Percentiles rank a stretch among this genome's conserved stretches.
These are phyloP conservation scores for Mucor saturninus DNA, from an alignment of 371 early-diverging fungal genomes.

Conservation along the genomic window DNA sequence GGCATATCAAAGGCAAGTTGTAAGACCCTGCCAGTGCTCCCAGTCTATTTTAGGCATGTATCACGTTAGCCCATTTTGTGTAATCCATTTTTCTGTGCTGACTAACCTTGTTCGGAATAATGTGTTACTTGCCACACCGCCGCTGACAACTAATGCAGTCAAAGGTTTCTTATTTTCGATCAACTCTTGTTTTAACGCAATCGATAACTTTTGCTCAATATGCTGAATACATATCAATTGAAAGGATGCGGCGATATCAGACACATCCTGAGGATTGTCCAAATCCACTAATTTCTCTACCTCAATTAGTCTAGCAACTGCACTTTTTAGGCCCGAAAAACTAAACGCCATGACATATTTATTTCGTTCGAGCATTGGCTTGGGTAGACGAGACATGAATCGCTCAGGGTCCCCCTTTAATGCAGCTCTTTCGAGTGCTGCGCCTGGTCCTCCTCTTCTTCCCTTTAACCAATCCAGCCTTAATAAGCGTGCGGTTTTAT, in stretches of 20 bases:
- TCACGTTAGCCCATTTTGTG: not conserved
- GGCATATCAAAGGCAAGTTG: slow-evolving; percentile 66
- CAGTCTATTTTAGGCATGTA: slow-evolving; percentile 26
- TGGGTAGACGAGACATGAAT: slow-evolving; percentile 57
- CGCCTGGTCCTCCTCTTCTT: slow-evolving; percentile 77
- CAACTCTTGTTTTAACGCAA: slow-evolving; percentile 61
- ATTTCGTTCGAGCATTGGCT: slow-evolving; percentile 68
- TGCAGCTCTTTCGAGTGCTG: slow-evolving; percentile 76
- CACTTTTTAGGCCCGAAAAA: slow-evolving; percentile 82
- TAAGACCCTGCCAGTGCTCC: slow-evolving; percentile 47
- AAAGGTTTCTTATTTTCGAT: slow-evolving; percentile 42
- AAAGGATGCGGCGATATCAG: slow-evolving; percentile 81
- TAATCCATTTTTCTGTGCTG: not conserved
- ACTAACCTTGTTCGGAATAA: slow-evolving; percentile 53
- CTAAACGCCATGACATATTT: slow-evolving; percentile 69
- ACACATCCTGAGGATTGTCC: slow-evolving; percentile 39
- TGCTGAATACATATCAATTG: slow-evolving; percentile 71
- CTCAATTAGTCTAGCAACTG: slow-evolving; percentile 55
- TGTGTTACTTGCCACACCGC: slow-evolving; percentile 84
- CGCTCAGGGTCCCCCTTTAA: slow-evolving; percentile 55
- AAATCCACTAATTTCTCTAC: slow-evolving; percentile 35
- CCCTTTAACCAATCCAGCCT: slow-evolving; percentile 69
- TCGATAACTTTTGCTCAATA: slow-evolving; percentile 67
- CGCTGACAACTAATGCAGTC: slow-evolving; percentile 77
- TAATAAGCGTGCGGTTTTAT: slow-evolving; percentile 76